Conservation (phyloP, 495 filamentous ascomycete genomes). For the Podospora bellae-mahoneyi region DNA sequence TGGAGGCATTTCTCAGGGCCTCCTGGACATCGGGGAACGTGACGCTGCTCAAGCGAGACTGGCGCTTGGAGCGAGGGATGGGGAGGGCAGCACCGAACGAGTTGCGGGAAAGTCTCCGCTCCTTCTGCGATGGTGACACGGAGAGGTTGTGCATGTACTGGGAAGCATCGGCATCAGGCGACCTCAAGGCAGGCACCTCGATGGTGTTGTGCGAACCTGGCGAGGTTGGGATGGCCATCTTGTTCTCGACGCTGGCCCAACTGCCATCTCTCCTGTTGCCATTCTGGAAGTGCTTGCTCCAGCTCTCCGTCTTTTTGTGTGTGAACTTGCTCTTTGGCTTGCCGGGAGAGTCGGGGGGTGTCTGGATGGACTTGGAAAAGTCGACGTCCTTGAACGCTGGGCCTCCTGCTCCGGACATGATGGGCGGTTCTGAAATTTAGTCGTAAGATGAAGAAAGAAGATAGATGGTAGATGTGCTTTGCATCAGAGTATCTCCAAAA, state of each 20-base stretch:
- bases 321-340: constrained; percentile 7
- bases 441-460: constrained; percentile 1
- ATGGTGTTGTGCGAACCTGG: constrained; percentile 47
- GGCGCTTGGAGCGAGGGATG: constrained; percentile 68
- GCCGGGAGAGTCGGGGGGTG: constrained; percentile 25
- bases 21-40: constrained; percentile 41
- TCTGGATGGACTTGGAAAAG: constrained; percentile 14
- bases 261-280: constrained; percentile 24
- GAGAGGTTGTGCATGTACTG: constrained; percentile 73
- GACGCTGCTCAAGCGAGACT: constrained; percentile 60
- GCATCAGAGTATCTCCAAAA: background rate
- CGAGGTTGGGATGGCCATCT: constrained; percentile 25
- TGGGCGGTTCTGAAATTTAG: background rate
- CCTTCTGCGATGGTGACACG: constrained; percentile 61
- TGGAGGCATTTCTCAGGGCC: constrained; percentile 31
- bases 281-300: constrained; percentile 11
- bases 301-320: constrained; percentile 22
- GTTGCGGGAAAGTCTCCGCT: constrained; percentile 68
- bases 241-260: constrained; percentile 19
- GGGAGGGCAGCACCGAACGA: constrained; percentile 75
- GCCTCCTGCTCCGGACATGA: constrained; percentile 1
- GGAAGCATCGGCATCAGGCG: constrained; percentile 64
- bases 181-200: constrained; percentile 69
- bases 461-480: background rate
- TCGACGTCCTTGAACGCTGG: constrained; percentile 1